A percentile compares a stretch with the other conserved stretches of the same genome.
Conservation (phyloP, 306 rosid genomes). For the Albizia julibrissin region DNA sequence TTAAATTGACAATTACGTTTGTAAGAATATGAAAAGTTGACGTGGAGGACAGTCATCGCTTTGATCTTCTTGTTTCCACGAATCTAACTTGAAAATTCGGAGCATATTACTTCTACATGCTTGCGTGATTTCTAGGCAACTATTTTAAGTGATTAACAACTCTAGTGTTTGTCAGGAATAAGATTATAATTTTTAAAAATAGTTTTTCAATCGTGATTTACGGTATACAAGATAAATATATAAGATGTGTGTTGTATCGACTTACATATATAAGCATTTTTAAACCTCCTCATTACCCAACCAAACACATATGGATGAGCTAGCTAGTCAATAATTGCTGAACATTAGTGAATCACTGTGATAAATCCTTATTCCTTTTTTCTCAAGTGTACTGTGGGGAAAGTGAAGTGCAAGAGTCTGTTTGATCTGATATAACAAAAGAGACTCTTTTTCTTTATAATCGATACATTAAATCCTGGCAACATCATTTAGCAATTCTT, state of each 20-base stretch:
- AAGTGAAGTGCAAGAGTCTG: not conserved
- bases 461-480: not conserved
- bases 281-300: no score
- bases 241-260: no score
- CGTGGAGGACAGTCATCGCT: conserved; percentile 23
- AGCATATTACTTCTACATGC: not conserved
- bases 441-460: not conserved
- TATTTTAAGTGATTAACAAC: not conserved
- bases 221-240: no score
- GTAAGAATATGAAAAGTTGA: not conserved
- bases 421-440: not conserved
- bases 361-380: no score
- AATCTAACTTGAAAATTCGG: not conserved
- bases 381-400: not conserved
- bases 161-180: no score
- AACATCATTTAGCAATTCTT: not conserved
- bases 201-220: no score
- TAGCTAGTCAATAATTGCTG: no score
- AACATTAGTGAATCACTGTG: no score
- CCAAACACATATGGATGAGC: no score
- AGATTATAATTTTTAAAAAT: no score
- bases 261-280: no score
- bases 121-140: not conserved
- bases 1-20: not conserved
- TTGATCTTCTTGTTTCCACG: conserved; percentile 13